A percentile compares a stretch with the other conserved stretches of the same genome.
phyloP scores from a whole-genome alignment of 2,329 filamentous ascomycete species.

The Sporothrix dimorphospora region DNA sequence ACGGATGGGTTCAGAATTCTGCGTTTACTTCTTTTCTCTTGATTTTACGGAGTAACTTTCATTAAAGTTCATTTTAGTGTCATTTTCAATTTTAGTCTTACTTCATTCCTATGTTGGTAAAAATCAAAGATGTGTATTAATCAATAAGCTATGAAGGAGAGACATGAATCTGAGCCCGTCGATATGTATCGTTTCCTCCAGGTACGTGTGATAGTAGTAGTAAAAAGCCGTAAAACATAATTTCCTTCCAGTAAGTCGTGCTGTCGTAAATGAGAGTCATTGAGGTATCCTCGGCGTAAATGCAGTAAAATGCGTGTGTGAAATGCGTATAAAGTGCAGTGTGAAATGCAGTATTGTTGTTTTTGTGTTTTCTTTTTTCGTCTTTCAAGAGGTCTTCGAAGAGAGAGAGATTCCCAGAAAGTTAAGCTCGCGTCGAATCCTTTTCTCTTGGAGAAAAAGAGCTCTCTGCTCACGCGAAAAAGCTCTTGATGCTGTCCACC shows the following conservation, averaged over 20 bases:
- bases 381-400: no score
- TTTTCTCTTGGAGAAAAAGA: no score
- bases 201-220: background rate
- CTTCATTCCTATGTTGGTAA: no score
- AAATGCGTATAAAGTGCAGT: no score
- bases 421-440: no score
- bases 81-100: no score
- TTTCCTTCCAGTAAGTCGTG: background rate
- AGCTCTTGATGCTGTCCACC: constrained; percentile 27
- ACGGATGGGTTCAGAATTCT: background rate
- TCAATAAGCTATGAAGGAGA: constrained; percentile 21
- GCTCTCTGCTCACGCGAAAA: constrained; percentile 18
- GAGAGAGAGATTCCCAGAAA: no score
- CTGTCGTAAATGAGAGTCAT: constrained; percentile 18
- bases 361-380: background rate
- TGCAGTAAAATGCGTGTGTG: no score
- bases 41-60: no score
- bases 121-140: background rate
- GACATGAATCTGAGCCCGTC: constrained; percentile 6
- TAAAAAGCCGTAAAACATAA: background rate
- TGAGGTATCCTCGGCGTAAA: background rate
- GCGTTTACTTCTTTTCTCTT: no score
- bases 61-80: no score
- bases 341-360: no score
- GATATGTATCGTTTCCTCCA: constrained; percentile 20